Evolutionary conservation across 805 yeast genomes (phyloP), one percentile per base, ranked within the genome.

Genomic region (Kodamaea kaohsiungensis): DNA sequence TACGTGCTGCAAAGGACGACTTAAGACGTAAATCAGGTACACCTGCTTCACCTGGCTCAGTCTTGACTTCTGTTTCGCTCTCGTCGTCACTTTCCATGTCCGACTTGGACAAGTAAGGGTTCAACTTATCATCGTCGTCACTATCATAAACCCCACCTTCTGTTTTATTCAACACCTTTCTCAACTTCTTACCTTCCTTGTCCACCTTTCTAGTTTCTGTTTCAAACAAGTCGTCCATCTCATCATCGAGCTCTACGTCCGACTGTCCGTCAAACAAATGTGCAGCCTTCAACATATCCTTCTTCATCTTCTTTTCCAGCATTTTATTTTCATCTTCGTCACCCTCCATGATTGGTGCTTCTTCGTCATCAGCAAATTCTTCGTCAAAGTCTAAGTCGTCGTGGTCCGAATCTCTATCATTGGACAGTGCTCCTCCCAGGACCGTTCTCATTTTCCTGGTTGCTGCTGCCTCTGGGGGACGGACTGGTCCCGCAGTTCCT

Each of bases 361-460:
- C 99, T 73, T 95, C 99, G 69, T 95, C 99, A 70, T 95, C 99
- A 25, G 95, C 98, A 71, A 95, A 95, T 68, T 92, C 98, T 68
- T 95, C 98, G 61, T 95, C 98, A 65, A 80, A 93, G 72, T 93
- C 99, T 64, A 95, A 74, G 65, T 91, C 98, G 59, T 92, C 98
- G 59, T 89, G 91, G 54, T 91, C 96, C 9, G 91, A 86, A 60
- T 85, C 90, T 56, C 84, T 65, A 42, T 76, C 82, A 55, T 73
- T 79, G 37, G 67, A 75, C 72, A 73, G 65, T 16, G 68, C 65
- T 1, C 74, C 77, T 8, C 81, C 81, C 12, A 74, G 65, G 19
- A 78, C 79, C 40, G 81, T 73, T 61, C 79, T 66, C 60, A 77
- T 62, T 39, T 72, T 64, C 40, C 63, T 40, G 16, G 50, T 42